phyloP scores from a whole-genome alignment of 2,329 filamentous ascomycete species.

The Trichoderma lentiforme region DNA sequence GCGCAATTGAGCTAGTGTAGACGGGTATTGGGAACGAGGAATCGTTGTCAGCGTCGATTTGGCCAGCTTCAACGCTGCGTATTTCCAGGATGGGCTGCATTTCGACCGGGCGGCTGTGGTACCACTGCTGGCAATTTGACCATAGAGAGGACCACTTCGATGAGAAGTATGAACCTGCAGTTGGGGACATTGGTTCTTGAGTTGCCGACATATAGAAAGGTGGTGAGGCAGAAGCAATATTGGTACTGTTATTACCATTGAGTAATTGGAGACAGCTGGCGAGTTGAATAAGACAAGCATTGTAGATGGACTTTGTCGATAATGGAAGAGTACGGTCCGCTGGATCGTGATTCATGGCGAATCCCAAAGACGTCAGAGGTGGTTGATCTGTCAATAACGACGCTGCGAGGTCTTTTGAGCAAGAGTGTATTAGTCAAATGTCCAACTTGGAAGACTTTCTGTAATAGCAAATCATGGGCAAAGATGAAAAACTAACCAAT shows the following conservation, averaged over 20 bases:
- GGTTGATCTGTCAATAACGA: constrained; percentile 14
- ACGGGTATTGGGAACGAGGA: constrained; percentile 24
- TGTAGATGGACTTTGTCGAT: constrained; percentile 10
- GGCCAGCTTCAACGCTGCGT: constrained; percentile 23
- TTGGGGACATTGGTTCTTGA: not conserved
- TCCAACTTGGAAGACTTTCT: not conserved
- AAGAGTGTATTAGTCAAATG: not conserved
- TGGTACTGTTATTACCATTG: not conserved
- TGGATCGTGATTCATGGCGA: not conserved
- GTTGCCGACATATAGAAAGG: not conserved
- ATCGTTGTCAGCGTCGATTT: constrained; percentile 19
- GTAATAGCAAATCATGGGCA: not conserved
- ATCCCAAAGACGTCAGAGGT: constrained; percentile 13
- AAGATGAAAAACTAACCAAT: constrained; percentile 18
- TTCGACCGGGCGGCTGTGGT: constrained; percentile 17
- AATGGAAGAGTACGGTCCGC: not conserved
- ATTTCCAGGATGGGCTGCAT: constrained; percentile 23
- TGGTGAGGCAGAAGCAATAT: not conserved
- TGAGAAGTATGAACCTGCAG: not conserved
- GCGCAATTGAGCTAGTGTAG: constrained; percentile 23
- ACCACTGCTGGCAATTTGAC: constrained; percentile 22
- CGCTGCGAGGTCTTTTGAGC: constrained; percentile 19
- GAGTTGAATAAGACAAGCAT: constrained; percentile 17
- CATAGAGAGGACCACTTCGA: constrained; percentile 21
- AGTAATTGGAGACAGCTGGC: constrained; percentile 16